Evolutionary conservation across 176 grass and related monocot species (phyloP).

Genomic region (Lolium perenne): DNA sequence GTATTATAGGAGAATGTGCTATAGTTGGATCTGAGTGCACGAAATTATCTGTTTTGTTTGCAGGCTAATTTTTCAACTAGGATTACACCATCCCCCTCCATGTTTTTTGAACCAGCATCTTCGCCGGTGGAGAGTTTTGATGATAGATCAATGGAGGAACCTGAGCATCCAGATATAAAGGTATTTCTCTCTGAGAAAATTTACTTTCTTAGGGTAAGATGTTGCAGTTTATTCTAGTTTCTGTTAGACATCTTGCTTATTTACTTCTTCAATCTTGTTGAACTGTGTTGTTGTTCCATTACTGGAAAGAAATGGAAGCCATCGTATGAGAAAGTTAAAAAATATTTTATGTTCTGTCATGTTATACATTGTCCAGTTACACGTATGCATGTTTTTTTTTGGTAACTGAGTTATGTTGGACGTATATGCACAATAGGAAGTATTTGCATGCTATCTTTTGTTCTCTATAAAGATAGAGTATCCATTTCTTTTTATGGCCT

Average conservation of each 20-base stretch:
- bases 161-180: conserved; percentile 27
- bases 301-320: not conserved
- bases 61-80: conserved; percentile 39
- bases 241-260: not conserved
- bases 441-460: not conserved
- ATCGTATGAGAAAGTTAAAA: not conserved
- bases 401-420: not conserved
- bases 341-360: not conserved
- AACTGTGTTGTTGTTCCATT: not conserved
- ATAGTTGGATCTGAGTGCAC: not conserved
- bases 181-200: not conserved
- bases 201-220: not conserved
- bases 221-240: not conserved
- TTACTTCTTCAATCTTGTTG: not conserved
- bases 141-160: conserved; percentile 66
- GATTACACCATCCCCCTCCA: conserved; percentile 5
- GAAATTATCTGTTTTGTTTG: conserved; percentile 40
- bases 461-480: not conserved
- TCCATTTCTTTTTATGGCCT: conserved; percentile 1
- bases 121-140: conserved; percentile 58
- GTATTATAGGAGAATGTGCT: conserved; percentile 7
- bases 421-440: not conserved
- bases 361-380: not conserved
- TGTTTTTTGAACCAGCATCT: conserved; percentile 42
- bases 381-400: not conserved